Conservation (phyloP, 208 protist genomes). For the Herpetomonas samuelpessoai region DNA sequence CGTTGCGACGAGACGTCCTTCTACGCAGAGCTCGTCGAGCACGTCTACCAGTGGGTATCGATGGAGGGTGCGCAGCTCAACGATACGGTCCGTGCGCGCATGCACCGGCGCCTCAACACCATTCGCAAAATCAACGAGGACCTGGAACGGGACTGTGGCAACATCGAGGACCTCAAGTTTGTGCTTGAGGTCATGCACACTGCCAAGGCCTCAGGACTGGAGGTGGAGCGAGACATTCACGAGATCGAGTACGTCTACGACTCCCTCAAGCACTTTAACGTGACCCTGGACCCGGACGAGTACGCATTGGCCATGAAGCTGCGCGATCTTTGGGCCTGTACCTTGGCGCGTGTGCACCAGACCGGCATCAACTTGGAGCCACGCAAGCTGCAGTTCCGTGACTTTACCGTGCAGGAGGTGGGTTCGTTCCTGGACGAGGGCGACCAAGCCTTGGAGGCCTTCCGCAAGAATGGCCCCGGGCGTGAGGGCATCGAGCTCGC, state of each 20-base stretch:
- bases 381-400: constrained; percentile 94
- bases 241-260: constrained; percentile 96
- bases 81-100: constrained; percentile 75
- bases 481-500: constrained; percentile 85
- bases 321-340: constrained; percentile 79
- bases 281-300: constrained; percentile 83
- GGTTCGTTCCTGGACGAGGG: constrained; percentile 64
- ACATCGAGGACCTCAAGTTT: constrained; percentile 96
- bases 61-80: constrained; percentile 94
- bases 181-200: constrained; percentile 95
- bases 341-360: constrained; percentile 72
- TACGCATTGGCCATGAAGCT: constrained; percentile 74
- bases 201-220: constrained; percentile 76
- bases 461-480: constrained; percentile 82
- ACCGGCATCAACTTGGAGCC: constrained; percentile 82
- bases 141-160: constrained; percentile 83
- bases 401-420: constrained; percentile 92
- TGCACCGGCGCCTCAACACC: constrained; percentile 67
- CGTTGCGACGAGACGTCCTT: constrained; percentile 91
- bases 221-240: constrained; percentile 92
- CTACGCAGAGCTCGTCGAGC: constrained; percentile 86
- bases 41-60: constrained; percentile 92
- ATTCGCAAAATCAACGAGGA: constrained; percentile 89
- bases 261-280: constrained; percentile 91
- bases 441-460: constrained; percentile 60